phyloP scores from a whole-genome alignment of 805 yeast species.

The Suhomyces emberorum region DNA sequence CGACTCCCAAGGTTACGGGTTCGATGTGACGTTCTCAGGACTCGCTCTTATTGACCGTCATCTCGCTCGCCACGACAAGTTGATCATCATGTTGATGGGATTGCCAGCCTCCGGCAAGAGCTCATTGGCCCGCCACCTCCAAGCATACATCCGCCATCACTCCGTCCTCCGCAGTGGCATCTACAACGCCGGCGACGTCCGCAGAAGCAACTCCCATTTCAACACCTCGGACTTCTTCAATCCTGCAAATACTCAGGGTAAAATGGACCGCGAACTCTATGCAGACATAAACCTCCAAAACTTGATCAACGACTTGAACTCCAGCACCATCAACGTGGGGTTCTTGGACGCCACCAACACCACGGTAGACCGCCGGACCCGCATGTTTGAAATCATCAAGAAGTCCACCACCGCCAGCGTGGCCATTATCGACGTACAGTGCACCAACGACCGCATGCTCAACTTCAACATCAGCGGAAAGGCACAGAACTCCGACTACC shows the following conservation, averaged over 20 bases:
- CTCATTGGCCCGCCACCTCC: slow-evolving; percentile 34
- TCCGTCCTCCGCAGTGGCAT: slow-evolving; percentile 24
- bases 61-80: slow-evolving; percentile 13
- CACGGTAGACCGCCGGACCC: slow-evolving; percentile 30
- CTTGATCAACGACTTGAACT: slow-evolving; percentile 28
- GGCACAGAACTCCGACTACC: slow-evolving; percentile 60
- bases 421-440: slow-evolving; percentile 57
- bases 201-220: slow-evolving; percentile 33
- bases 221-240: slow-evolving; percentile 37
- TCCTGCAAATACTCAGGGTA: slow-evolving; percentile 30
- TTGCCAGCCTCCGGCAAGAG: slow-evolving; percentile 43
- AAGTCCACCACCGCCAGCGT: slow-evolving; percentile 36
- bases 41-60: too few relatives aligned
- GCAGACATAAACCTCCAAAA: slow-evolving; percentile 33
- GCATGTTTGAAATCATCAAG: slow-evolving; percentile 26
- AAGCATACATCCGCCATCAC: slow-evolving; percentile 23
- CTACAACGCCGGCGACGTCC: slow-evolving; percentile 52
- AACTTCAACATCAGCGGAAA: slow-evolving; percentile 63
- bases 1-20: slow-evolving; percentile 6
- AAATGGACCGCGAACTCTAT: slow-evolving; percentile 31
- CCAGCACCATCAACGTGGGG: slow-evolving; percentile 29
- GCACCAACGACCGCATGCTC: slow-evolving; percentile 49
- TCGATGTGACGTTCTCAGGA: too few relatives aligned
- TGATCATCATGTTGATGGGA: slow-evolving; percentile 35
- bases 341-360: slow-evolving; percentile 45